Evolutionary conservation across 75 land plant genomes (phyloP), one percentile per base, ranked within the genome.

Genomic region (Selaginella moellendorffii): DNA sequence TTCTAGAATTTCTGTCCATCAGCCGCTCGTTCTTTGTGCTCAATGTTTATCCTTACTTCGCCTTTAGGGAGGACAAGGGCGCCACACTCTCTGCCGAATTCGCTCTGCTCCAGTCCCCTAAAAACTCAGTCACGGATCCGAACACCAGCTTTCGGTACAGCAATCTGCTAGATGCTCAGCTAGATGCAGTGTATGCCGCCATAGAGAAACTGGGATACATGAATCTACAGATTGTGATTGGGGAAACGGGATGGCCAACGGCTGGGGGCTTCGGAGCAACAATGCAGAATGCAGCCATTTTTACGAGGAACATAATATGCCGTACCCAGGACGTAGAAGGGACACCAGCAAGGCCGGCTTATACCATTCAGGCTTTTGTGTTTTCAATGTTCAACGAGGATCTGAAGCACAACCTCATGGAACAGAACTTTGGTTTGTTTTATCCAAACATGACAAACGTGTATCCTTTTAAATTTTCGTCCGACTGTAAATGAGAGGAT

Each of bases 361-460:
- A 61, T 1, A 74, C 83, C 5, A 58, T 87, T 10, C 79, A 71
- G 53, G 83, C 80, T n/a, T 89, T 77, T 64, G 74, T 89, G 0
- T 89, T 86, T 21, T 83, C 88, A 68, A 69, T 89, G 29, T 85
- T 83, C 70, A 78, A 89, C 25, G 96, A 89, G 71, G 84, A 85
- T 29, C 70, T 74, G 67, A 68, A 81, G 68, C 72, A 86, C 0
- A 73, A 82, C 17, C 73, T 78, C 0, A 81, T 89, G 0, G 96
- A 89, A 79, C 75, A 75, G 21, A 79, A 81, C 54, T 89, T 86
- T 90, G 96, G 96, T 9, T 9, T 20, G 8, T 56, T 24, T 8
- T 20, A 20, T 56, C 60, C 60, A 56, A 18, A 24, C 19, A 18
- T 5, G 14, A 36, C 10, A 14, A 5, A 5, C 10, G 46, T 36